Evolutionary conservation across 2,329 filamentous ascomycete species (phyloP).

Genomic region (Cyanodermella asteris): DNA sequence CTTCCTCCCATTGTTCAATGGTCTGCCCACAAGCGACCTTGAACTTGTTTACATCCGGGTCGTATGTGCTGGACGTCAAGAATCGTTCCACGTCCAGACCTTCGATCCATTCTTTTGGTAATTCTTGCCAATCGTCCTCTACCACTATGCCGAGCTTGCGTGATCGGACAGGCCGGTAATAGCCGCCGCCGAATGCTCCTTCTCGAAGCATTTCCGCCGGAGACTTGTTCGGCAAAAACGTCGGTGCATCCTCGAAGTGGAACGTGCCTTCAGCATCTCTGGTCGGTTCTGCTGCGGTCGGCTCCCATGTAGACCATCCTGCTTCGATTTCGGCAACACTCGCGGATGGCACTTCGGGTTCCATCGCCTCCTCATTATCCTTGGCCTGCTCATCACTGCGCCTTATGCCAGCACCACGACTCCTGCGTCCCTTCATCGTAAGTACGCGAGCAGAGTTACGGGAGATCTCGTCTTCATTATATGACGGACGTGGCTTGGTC

Average conservation of each 20-base stretch:
- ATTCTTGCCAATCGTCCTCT: constrained; percentile 24
- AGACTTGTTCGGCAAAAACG: constrained; percentile 31
- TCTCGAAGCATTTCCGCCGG: constrained; percentile 29
- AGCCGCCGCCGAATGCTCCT: constrained; percentile 30
- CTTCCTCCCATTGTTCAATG: constrained; percentile 33
- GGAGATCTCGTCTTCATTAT: too few relatives aligned
- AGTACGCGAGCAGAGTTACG: too few relatives aligned
- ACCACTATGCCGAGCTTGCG: constrained; percentile 20
- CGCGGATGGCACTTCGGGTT: constrained; percentile 7
- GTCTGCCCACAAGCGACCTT: constrained; percentile 29
- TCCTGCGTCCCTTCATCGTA: too few relatives aligned
- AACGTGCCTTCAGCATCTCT: constrained; percentile 22
- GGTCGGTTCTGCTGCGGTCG: constrained; percentile 18
- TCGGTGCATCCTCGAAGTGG: constrained; percentile 22
- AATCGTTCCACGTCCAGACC: constrained; percentile 19
- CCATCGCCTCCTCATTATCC: too few relatives aligned
- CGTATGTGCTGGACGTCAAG: constrained; percentile 21
- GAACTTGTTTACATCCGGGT: constrained; percentile 30
- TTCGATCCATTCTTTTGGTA: constrained; percentile 22
- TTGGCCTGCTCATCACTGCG: too few relatives aligned
- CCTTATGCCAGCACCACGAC: too few relatives aligned
- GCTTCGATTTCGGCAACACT: constrained; percentile 9
- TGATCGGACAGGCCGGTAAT: constrained; percentile 27
- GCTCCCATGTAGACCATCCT: constrained; percentile 24
- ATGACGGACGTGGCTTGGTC: too few relatives aligned